Evolutionary conservation across 2,329 filamentous ascomycete genomes (phyloP).

Genomic region (Arachnopeziza araneosa): DNA sequence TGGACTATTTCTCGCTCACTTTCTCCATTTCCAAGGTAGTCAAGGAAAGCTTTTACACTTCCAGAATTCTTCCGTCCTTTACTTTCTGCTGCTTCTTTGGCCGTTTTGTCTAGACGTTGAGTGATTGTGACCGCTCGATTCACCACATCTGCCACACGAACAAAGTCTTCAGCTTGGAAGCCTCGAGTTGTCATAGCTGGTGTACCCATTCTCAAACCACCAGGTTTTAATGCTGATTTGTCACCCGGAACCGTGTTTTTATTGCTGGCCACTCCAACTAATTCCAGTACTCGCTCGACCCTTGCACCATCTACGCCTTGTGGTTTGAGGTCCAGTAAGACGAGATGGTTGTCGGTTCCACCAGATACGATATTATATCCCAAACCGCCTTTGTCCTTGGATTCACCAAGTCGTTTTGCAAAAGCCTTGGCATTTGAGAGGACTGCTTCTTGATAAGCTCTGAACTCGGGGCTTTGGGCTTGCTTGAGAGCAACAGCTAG

Average conservation of each 20-base stretch:
- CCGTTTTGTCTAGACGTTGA: conserved; percentile 67
- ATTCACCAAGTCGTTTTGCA: conserved; percentile 40
- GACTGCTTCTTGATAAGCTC: conserved; percentile 85
- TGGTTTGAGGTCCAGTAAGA: conserved; percentile 85
- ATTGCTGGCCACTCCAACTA: conserved; percentile 95
- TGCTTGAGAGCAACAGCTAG: conserved; percentile 93
- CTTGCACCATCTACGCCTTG: conserved; percentile 83
- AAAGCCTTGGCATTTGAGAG: conserved; percentile 88
- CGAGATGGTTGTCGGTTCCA: conserved; percentile 95
- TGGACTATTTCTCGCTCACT: conserved; percentile 66
- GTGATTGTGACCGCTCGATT: conserved; percentile 68
- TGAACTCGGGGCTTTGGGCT: conserved; percentile 83
- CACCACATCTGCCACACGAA: conserved; percentile 87
- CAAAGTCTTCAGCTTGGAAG: conserved; percentile 85
- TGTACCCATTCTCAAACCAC: conserved; percentile 88
- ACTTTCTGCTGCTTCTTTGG: conserved; percentile 62
- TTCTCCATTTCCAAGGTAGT: conserved; percentile 63
- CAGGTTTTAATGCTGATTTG: conserved; percentile 86
- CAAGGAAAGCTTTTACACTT: conserved; percentile 61
- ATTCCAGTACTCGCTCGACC: conserved; percentile 83
- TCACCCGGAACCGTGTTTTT: conserved; percentile 99
- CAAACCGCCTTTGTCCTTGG: conserved; percentile 34
- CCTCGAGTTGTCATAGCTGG: conserved; percentile 97
- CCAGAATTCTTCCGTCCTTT: conserved; percentile 60
- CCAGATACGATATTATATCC: conserved; percentile 88